Base-by-base conservation (phyloP, 257 asterid species). In the Paulownia fortunei region DNA sequence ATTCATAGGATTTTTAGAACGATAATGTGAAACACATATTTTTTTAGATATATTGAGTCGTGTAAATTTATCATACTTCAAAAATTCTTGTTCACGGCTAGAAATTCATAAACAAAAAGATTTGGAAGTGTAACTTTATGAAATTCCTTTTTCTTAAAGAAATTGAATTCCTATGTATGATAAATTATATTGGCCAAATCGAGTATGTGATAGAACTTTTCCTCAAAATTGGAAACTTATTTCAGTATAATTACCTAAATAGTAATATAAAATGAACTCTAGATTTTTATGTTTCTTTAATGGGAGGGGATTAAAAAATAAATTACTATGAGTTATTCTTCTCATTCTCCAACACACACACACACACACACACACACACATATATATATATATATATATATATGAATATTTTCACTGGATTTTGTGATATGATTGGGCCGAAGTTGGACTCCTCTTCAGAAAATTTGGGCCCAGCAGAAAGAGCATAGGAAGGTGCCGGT, bases 401-500 rank as follows among this genome's bases (percentile, higher is more conserved):
- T n/a, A n/a, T n/a, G n/a, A n/a, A n/a, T n/a, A 30, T 30, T 30
- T 30, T 4, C 36, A 49, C 56, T 49, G 56, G 23, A 49, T n/a
- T n/a, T 49, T 16, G 13, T 51, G 44, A 46, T 27, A 27, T 44
- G 59, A 44, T 47, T 69, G 74, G 3, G 46, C 41, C 24, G 64
- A 56, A 56, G 34, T 21, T 51, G 60, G 60, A 27, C 44, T 37
- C n/a, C 60, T 9, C 19, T 8, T 24, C 51, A 65, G 26, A 12
- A n/a, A 60, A 12, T 5, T 11, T 42, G 77, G 82, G 77, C 62
- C 73, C 76, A 34, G 0, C 13, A 10, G 34, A 61, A 60, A 70
- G 18, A 70, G 56, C 46, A 61, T 27, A 79, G 44, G 82, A 61
- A 61, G 73, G 56, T 15, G 62, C 41, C 16, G 11, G 9, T 61